Base-by-base conservation (phyloP, 2,329 filamentous ascomycete genomes). In the Aspergillus chevalieri region DNA sequence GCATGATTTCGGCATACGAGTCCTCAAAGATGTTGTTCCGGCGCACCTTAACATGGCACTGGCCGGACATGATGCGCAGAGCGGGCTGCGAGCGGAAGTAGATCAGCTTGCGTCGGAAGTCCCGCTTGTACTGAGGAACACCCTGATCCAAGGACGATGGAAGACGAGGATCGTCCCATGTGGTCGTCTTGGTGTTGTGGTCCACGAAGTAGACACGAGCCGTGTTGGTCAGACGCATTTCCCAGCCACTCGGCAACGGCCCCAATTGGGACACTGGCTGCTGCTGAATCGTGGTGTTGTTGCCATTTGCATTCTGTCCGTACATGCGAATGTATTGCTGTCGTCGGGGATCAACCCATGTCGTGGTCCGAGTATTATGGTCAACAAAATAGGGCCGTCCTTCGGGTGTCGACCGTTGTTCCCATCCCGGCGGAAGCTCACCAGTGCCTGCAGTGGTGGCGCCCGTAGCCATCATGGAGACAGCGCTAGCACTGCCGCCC, bases 321-420 rank as follows among this genome's bases (percentile, higher is more conserved):
- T 98, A 98, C 88, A 97, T 96, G 51, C 93, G 82, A 53, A 98
- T 97, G 72, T 96, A 98, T 70, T 98, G 93, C 72, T 97, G 93
- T 54, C 93, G 85, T 60, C 93, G 85, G 26, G 93, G 93, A 67
- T 98, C 93, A 14, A 98, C 93, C 93, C 93, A 98, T 1, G 93
- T 97, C 0, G 93, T 98, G 1, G 93, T 97, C 57, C 93, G 83
- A 8, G 93, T 97, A 68, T 97, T 98, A 72, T 98, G 93, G 67
- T 98, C 93, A 45, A 98, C 93, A 70, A 96, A 98, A 72, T 98
- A 98, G 7, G 92, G 81, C 46, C 93, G 83, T 24, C 92, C 91
- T 76, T 98, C 93, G 0, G 93, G 92, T 0, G 93, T 98, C 72
- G 89, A 91, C 60, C 93, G 81, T 69, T 96, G 90, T 71, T 98